phyloP scores from a whole-genome alignment of 768 basidiomycete species.

The Mycena amicta region DNA sequence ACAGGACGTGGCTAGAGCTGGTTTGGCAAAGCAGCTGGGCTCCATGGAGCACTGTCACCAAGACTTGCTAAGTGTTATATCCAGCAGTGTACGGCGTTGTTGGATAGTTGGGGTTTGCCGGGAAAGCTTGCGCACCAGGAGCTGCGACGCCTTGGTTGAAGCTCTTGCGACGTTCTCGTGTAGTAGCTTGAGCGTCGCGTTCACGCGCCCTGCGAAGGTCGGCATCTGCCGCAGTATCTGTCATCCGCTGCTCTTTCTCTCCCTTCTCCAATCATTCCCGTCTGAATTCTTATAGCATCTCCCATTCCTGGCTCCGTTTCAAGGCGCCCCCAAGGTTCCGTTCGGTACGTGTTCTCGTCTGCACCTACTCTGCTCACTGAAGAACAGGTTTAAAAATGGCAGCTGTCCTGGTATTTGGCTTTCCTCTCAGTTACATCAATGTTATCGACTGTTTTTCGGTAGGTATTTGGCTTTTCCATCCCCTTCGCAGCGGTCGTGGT shows the following conservation, averaged over 20 bases:
- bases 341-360: constrained; percentile 18
- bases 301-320: constrained; percentile 55
- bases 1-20: too few relatives aligned
- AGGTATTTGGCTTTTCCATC: too few relatives aligned
- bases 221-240: constrained; percentile 40
- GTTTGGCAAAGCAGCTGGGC: too few relatives aligned
- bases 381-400: constrained; percentile 45
- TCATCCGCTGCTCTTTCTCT: constrained; percentile 52
- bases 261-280: too few relatives aligned
- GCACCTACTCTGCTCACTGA: constrained; percentile 27
- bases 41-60: too few relatives aligned
- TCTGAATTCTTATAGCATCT: constrained; percentile 49
- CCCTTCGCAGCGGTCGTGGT: neutral
- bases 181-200: constrained; percentile 46
- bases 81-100: constrained; percentile 27
- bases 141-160: constrained; percentile 45
- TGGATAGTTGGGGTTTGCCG: constrained; percentile 26
- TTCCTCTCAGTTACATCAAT: too few relatives aligned
- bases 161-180: constrained; percentile 56
- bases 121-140: constrained; percentile 38
- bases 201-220: constrained; percentile 63
- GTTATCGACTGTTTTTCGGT: too few relatives aligned
- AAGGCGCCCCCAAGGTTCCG: constrained; percentile 34
- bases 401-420: constrained; percentile 54
- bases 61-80: constrained; percentile 22